These are phyloP conservation scores for Apiospora kogelbergensis DNA, from an alignment of 2,329 filamentous ascomycete species.

Conservation along the genomic window DNA sequence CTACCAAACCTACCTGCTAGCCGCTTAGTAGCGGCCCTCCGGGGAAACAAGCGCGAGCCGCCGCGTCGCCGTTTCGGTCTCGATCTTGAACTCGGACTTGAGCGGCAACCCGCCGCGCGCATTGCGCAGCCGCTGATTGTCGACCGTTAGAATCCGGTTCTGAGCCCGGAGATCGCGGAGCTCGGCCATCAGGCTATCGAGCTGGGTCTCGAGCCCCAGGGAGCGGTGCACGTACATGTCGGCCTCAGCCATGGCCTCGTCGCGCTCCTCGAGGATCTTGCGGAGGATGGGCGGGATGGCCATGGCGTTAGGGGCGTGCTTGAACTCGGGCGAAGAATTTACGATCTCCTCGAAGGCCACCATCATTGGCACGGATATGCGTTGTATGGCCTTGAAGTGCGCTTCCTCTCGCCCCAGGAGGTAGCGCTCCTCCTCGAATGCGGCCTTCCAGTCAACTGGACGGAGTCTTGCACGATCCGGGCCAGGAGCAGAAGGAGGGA, in stretches of 20 bases:
- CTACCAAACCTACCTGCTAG: not conserved
- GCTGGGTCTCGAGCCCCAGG: not conserved
- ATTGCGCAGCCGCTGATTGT: not conserved
- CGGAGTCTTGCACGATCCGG: not conserved
- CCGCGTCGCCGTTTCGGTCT: not conserved
- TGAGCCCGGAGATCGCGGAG: not conserved
- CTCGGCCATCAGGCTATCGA: not conserved
- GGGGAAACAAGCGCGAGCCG: not conserved
- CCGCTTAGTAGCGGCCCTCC: not conserved
- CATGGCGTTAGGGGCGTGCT: too few relatives aligned
- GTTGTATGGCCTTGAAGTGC: not conserved
- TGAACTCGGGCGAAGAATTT: not conserved
- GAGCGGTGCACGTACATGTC: not conserved
- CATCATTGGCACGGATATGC: not conserved
- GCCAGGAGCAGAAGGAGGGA: not conserved
- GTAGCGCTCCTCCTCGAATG: not conserved
- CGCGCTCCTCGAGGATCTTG: constrained; percentile 7
- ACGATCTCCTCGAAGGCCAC: not conserved
- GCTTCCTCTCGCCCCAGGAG: not conserved
- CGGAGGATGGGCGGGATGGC: not conserved
- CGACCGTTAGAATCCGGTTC: not conserved
- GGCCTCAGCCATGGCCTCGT: not conserved
- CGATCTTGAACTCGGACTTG: not conserved
- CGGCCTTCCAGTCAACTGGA: not conserved
- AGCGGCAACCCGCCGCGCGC: not conserved